Evolutionary conservation across 495 filamentous ascomycete genomes (phyloP), one percentile per base, ranked within the genome.

Genomic region (Penicillium dipodomyicola): DNA sequence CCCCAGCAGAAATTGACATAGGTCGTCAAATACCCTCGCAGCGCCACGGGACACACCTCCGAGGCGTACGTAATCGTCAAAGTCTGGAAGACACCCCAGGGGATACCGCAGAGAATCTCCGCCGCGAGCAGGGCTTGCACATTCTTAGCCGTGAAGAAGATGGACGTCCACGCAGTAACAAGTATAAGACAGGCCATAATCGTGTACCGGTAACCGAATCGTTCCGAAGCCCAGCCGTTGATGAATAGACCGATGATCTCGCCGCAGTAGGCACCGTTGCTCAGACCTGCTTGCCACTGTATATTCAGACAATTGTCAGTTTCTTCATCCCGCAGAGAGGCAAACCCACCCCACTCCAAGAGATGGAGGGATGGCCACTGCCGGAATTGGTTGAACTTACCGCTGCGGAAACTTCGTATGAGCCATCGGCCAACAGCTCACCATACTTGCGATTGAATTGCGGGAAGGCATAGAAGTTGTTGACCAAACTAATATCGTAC

Each of bases 1-100:
- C 86, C 87, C 89, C 88, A 93, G 72, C 87, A 91, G 61, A 89
- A 85, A 70, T 91, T 92, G 70, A 92, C 85, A 56, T 90, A 91
- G 29, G 87, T 89, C 0, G 89, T 92, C 49, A 92, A 65, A 64
- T 89, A 91, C 19, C 84, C 82, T 25, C 89, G 82, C 57, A 92
- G 78, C 15, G 83, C 80, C 4, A 90, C 82, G 5, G 89, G 89
- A 61, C 83, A 87, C 37, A 91, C 87, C 64, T 93, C 89, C 46
- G 87, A 89, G 41, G 88, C 89, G 58, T 92, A 93, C 2, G 88
- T 90, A 69, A 88, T 86, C 48, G 86, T 88, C 29, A 88, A 71
- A 1, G 89, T 92, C 69, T 91, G 88, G 72, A 91, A 91, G 30
- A 93, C 84, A 59, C 89, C 89, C 88, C 88, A 92, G 40, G 87